phyloP scores from a whole-genome alignment of 2,329 filamentous ascomycete genomes.

The Penicillium sp. region DNA sequence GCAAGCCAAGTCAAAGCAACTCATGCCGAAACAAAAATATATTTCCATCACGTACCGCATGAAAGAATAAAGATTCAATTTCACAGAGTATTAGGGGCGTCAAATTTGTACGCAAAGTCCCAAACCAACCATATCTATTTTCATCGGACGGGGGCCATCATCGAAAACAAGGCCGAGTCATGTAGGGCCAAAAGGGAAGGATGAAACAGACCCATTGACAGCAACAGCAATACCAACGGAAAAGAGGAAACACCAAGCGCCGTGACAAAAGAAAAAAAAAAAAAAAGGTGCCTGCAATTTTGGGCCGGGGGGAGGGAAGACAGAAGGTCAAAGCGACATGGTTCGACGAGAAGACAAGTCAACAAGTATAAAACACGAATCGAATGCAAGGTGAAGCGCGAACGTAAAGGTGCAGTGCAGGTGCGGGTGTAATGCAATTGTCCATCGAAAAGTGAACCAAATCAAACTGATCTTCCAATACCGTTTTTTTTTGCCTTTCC shows the following conservation, averaged over 20 bases:
- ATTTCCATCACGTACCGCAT: not conserved
- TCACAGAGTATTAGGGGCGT: slow-evolving; percentile 17
- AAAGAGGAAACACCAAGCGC: slow-evolving; percentile 18
- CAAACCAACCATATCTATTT: slow-evolving; percentile 3
- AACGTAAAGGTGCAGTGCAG: slow-evolving; percentile 1
- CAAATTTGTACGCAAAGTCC: not conserved
- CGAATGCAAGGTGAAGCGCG: slow-evolving; percentile 24
- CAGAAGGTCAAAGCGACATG: not conserved
- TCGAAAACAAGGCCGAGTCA: not conserved
- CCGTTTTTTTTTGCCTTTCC: not conserved
- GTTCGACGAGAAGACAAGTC: slow-evolving; percentile 1
- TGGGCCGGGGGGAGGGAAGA: not conserved
- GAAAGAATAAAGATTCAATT: slow-evolving; percentile 10
- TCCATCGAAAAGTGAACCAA: slow-evolving; percentile 5
- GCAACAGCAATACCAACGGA: slow-evolving; percentile 5
- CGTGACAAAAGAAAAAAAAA: slow-evolving; percentile 17
- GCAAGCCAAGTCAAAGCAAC: not conserved
- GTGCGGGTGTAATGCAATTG: slow-evolving; percentile 10
- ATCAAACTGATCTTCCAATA: not conserved
- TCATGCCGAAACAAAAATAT: no score
- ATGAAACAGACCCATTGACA: not conserved
- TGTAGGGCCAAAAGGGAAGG: not conserved
- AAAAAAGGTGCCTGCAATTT: slow-evolving; percentile 27
- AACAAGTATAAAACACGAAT: slow-evolving; percentile 30
- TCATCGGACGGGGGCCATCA: not conserved